Conservation (phyloP, 805 yeast genomes). For the Saccharomycopsis babjevae region DNA sequence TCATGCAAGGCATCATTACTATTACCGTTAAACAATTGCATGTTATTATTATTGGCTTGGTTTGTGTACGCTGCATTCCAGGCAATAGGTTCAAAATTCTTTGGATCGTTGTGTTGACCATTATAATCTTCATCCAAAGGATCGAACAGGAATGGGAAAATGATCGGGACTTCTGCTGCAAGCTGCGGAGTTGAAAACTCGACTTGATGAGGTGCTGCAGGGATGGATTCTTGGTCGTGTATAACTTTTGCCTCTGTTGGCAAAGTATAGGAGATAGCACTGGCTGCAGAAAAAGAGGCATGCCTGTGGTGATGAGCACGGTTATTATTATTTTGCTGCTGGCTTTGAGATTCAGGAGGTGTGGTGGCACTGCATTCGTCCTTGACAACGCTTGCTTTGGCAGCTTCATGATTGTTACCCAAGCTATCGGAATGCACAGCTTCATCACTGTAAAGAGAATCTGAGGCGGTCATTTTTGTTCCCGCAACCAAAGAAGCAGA, state of each 20-base stretch:
- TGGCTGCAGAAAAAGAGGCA: constrained; percentile 56
- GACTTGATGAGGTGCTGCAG: constrained; percentile 56
- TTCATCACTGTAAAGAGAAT: background rate
- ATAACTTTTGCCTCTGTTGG: constrained; percentile 33
- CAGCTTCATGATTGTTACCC: background rate
- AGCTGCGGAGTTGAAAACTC: constrained; percentile 78
- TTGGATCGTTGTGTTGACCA: background rate
- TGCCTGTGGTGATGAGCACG: constrained; percentile 28
- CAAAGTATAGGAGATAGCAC: constrained; percentile 50
- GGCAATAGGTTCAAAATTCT: background rate
- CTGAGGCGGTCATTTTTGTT: background rate
- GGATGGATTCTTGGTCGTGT: constrained; percentile 19
- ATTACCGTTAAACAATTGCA: background rate
- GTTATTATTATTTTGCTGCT: constrained; percentile 5
- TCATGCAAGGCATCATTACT: background rate
- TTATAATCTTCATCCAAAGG: background rate
- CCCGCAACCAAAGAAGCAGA: too few species aligned
- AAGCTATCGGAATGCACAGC: background rate
- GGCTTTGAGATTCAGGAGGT: constrained; percentile 11
- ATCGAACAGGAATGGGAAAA: background rate
- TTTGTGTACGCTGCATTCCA: background rate
- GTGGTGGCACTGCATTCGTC: background rate
- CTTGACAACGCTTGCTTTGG: background rate
- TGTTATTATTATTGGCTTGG: background rate
- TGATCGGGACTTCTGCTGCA: constrained; percentile 27